Base-by-base conservation (phyloP, 106 monocot genomes). In the Dioscorea zingiberensis region DNA sequence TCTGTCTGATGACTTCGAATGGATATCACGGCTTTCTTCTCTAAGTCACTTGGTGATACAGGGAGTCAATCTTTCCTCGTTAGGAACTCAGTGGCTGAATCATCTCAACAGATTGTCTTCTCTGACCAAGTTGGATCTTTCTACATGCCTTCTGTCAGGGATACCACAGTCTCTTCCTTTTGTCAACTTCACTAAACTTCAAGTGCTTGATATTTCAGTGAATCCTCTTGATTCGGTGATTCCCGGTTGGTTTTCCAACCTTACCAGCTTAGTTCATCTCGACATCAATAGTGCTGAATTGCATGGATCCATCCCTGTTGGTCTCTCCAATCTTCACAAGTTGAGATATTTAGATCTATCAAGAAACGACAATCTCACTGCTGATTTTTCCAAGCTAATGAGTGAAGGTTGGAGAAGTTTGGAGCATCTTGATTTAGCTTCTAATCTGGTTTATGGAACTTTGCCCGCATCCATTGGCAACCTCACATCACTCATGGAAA, bases 11-110 rank as follows among this genome's bases (percentile, higher is more conserved):
- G 29, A 60, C 29, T 28, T 60, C 2, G 13, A 60, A 9, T 60
- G 60, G 27, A 25, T 60, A 60, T 25, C 60, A 15, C 60, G n/a
- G 12, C 60, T 60, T 28, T 28, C 24, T 7, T 60, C 60, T 13
- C 29, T 60, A 17, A 25, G 26, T 21, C 29, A 60, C 60, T 28
- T 60, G 3, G 60, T 28, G 13, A 28, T 60, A 27, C 8, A 7
- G 1, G 10, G 27, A 8, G 29, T 29, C 8, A 30, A 60, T 28
- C 60, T 60, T 2, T 28, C 28, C 2, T 4, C 21, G 2, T 13
- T 6, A 29, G 26, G 27, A 15, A 27, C 30, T 30, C 30, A 28
- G 3, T 25, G 30, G 30, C 7, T 60, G 5, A 28, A 60, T 5
- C 8, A 25, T 8, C 13, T 30, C 11, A 60, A 28, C 16, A 60